Conservation (phyloP, 345 rosid species). For the Hibiscus syriacus region DNA sequence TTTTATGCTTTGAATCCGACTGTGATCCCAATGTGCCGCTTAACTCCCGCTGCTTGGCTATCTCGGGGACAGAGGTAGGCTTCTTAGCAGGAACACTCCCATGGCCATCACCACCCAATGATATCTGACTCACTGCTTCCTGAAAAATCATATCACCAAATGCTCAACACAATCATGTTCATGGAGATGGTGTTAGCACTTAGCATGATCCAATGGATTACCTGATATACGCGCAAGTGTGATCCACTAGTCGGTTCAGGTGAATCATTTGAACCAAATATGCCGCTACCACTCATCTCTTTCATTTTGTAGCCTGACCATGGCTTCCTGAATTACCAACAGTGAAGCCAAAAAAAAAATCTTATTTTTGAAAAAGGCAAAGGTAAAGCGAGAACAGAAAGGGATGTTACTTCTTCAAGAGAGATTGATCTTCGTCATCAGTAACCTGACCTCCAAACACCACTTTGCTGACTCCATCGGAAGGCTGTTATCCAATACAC, state of each 20-base stretch:
- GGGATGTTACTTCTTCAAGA: conserved; percentile 53
- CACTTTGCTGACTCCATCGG: conserved; percentile 72
- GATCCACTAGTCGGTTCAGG: conserved; percentile 50
- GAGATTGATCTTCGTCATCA: conserved; percentile 63
- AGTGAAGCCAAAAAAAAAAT: no score
- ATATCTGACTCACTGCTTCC: conserved; percentile 76
- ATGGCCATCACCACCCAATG: conserved; percentile 68
- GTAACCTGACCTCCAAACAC: no score
- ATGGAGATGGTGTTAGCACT: no score
- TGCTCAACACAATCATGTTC: background rate
- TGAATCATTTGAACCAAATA: conserved; percentile 36
- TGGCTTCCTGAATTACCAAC: conserved; percentile 47
- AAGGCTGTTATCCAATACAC: conserved; percentile 38
- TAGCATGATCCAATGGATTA: conserved; percentile 9
- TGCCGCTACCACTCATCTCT: conserved; percentile 82
- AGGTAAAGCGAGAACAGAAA: no score
- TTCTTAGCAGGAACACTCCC: conserved; percentile 65
- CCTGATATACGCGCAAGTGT: conserved; percentile 64
- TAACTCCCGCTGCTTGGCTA: conserved; percentile 77
- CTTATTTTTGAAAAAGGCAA: no score
- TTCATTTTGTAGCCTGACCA: conserved; percentile 77
- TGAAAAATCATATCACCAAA: conserved; percentile 14
- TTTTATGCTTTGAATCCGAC: conserved; percentile 45
- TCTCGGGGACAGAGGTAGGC: conserved; percentile 62
- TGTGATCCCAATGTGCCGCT: conserved; percentile 60